These are phyloP conservation scores for Shiraia bambusicola DNA, from an alignment of 2,329 filamentous ascomycete genomes.

Conservation along the genomic window DNA sequence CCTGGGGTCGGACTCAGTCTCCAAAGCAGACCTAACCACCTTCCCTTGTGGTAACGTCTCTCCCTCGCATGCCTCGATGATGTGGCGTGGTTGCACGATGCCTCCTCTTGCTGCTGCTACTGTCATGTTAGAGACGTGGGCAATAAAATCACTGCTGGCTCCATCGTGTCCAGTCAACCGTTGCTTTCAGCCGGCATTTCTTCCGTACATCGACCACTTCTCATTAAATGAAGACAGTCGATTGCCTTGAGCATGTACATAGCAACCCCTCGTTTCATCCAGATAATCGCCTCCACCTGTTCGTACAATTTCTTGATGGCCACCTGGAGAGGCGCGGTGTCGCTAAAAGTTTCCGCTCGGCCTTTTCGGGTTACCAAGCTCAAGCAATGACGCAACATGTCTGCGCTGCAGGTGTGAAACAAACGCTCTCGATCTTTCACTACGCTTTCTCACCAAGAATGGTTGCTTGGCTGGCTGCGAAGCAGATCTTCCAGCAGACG, in stretches of 20 bases:
- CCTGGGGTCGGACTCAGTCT: too few relatives aligned
- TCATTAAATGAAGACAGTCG: slow-evolving; percentile 23
- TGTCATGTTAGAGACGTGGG: not conserved
- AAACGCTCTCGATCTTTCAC: too few relatives aligned
- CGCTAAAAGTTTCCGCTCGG: slow-evolving; percentile 3
- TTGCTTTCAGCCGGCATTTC: slow-evolving; percentile 34
- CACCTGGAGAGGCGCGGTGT: slow-evolving; percentile 5
- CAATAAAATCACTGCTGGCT: slow-evolving; percentile 3
- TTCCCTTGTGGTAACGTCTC: too few relatives aligned
- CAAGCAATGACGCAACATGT: slow-evolving; percentile 3
- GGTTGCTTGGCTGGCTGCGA: slow-evolving; percentile 1
- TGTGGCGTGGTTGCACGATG: too few relatives aligned
- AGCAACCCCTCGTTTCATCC: slow-evolving; percentile 22
- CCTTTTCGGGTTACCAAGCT: too few relatives aligned
- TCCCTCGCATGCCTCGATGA: too few relatives aligned
- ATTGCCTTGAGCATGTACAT: slow-evolving; percentile 11
- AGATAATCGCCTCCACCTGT: slow-evolving; percentile 18
- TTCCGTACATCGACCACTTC: slow-evolving; percentile 14
- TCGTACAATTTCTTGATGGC: slow-evolving; percentile 17
- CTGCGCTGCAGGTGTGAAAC: slow-evolving; percentile 1
- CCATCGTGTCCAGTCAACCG: slow-evolving; percentile 10
- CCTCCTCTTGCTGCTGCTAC: too few relatives aligned
- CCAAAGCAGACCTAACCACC: too few relatives aligned
- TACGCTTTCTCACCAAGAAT: not conserved
- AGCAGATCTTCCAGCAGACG: too few relatives aligned